A percentile compares a stretch with the other conserved stretches of the same genome.
phyloP scores from a whole-genome alignment of 345 rosid species.

The Clausena lansium region DNA sequence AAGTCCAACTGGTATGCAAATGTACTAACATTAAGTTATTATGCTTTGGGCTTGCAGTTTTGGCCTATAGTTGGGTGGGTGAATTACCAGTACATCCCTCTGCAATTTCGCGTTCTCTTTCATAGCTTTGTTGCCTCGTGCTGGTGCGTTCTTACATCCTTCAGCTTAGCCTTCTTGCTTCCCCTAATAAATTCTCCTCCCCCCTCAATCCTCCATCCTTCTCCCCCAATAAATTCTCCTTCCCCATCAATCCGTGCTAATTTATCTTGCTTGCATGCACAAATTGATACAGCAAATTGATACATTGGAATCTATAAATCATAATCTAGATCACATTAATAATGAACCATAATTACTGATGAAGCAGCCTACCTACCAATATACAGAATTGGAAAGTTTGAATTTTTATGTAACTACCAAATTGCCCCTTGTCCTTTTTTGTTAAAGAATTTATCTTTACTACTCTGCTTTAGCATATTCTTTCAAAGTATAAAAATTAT shows the following conservation, averaged over 20 bases:
- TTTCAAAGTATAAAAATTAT: not conserved
- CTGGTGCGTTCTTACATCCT: slow-evolving; percentile 50
- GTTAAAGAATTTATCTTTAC: not conserved
- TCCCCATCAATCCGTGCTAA: not conserved
- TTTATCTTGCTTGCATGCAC: not conserved
- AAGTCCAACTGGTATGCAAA: not conserved
- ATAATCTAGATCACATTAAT: not conserved
- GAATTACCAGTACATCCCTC: slow-evolving; percentile 76
- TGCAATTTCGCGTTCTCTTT: slow-evolving; percentile 78
- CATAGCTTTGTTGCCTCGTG: slow-evolving; percentile 66
- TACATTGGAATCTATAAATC: not conserved
- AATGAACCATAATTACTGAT: not conserved
- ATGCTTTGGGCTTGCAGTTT: slow-evolving; percentile 51
- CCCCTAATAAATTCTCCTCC: not conserved
- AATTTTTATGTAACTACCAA: not conserved
- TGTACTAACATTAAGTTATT: not conserved
- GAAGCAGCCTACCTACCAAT: not conserved
- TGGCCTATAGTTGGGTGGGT: slow-evolving; percentile 91
- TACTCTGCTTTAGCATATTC: not conserved
- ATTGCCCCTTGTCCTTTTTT: not conserved
- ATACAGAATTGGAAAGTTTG: not conserved
- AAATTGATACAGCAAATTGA: not conserved
- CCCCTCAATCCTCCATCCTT: not conserved
- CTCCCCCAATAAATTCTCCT: not conserved
- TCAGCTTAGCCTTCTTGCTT: not conserved